Evolutionary conservation across 345 rosid species (phyloP).

Genomic region (Acer negundo): DNA sequence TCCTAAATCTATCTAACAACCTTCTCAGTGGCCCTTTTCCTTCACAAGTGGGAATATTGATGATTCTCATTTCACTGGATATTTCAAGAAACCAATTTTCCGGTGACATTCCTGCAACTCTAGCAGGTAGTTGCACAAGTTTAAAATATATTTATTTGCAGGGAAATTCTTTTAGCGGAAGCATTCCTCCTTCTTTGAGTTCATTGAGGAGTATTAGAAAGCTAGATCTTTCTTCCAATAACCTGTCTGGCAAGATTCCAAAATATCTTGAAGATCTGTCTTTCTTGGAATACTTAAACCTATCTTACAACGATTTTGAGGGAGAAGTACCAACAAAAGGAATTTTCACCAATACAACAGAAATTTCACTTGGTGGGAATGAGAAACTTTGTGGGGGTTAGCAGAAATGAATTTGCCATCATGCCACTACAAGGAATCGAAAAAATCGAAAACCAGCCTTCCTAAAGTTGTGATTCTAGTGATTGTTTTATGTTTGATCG

Average conservation of each 20-base stretch:
- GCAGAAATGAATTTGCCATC: no score
- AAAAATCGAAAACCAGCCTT: no score
- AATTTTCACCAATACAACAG: no score
- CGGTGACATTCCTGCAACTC: constrained; percentile 8
- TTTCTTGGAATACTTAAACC: constrained; percentile 3
- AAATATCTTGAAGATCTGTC: constrained; percentile 4
- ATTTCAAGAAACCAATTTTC: constrained; percentile 19
- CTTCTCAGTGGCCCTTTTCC: constrained; percentile 18
- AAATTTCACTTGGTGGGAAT: no score
- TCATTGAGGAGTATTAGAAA: constrained; percentile 6
- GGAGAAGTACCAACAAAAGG: no score
- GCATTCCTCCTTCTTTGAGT: constrained; percentile 21
- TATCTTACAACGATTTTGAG: neutral
- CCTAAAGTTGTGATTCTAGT: no score
- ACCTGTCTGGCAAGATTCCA: constrained; percentile 15
- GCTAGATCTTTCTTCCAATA: constrained; percentile 22
- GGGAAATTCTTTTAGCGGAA: constrained; percentile 6
- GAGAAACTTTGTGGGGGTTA: no score
- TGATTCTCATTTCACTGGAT: neutral
- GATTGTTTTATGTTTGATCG: no score
- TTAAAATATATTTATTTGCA: neutral
- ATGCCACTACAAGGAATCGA: no score
- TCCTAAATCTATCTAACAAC: neutral
- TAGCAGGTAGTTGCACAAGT: constrained; percentile 12
- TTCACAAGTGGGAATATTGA: constrained; percentile 10